Percentiles rank a stretch among this genome's conserved stretches.
These are phyloP conservation scores for Ceratocystis smalleyi DNA, from an alignment of 2,329 filamentous ascomycete species.

Conservation along the genomic window DNA sequence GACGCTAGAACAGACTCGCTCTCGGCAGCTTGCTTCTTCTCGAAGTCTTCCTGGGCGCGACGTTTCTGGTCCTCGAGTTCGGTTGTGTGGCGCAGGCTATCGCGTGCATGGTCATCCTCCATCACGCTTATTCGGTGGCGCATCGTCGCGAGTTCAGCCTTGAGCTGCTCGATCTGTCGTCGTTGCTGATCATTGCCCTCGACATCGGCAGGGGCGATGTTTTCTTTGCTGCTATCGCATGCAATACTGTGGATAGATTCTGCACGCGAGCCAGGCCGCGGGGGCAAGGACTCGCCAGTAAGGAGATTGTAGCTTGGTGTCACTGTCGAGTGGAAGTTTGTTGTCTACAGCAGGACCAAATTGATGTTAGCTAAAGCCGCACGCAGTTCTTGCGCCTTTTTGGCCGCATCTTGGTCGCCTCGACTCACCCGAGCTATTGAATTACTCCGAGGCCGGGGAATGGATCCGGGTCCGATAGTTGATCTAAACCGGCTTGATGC, in stretches of 20 bases:
- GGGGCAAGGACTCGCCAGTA: slow-evolving; percentile 28
- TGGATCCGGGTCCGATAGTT: slow-evolving; percentile 11
- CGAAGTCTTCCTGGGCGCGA: slow-evolving; percentile 74
- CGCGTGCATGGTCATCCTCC: slow-evolving; percentile 75
- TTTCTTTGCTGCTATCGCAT: slow-evolving; percentile 44
- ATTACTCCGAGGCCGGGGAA: slow-evolving; percentile 10
- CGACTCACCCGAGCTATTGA: slow-evolving; percentile 12
- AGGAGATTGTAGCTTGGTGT: slow-evolving; percentile 43
- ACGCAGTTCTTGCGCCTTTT: neutral
- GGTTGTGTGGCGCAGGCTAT: slow-evolving; percentile 61
- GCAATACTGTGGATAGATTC: slow-evolving; percentile 34
- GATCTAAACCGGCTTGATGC: slow-evolving; percentile 12
- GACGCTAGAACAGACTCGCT: slow-evolving; percentile 35
- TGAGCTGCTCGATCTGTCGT: slow-evolving; percentile 56
- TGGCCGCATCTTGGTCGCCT: neutral
- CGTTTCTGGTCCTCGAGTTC: slow-evolving; percentile 67
- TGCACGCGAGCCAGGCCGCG: slow-evolving; percentile 28
- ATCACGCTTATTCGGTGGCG: slow-evolving; percentile 76
- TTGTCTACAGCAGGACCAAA: neutral
- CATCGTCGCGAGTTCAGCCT: slow-evolving; percentile 75
- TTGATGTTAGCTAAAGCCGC: slow-evolving; percentile 23
- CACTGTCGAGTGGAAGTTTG: slow-evolving; percentile 12
- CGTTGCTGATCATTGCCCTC: slow-evolving; percentile 43
- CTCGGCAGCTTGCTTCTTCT: slow-evolving; percentile 46
- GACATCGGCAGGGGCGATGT: slow-evolving; percentile 42